Evolutionary conservation across 2,329 filamentous ascomycete species (phyloP).

Genomic region (Ceratocystis variospora): DNA sequence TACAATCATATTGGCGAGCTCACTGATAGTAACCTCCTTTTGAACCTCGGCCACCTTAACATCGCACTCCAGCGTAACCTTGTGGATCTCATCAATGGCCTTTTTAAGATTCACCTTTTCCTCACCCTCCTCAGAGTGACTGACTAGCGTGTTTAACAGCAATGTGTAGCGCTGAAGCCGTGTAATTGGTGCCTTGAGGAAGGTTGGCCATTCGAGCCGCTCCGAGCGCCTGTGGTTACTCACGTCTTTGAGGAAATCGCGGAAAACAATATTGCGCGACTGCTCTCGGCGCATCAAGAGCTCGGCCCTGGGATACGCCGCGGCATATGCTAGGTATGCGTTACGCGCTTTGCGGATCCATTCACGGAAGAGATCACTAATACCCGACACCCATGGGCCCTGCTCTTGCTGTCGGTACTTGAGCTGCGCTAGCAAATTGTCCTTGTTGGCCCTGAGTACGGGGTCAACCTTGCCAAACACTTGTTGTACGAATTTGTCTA

Average conservation of each 20-base stretch:
- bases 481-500: constrained; percentile 64
- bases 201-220: constrained; percentile 86
- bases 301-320: constrained; percentile 69
- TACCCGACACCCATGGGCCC: constrained; percentile 83
- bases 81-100: constrained; percentile 83
- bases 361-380: constrained; percentile 93
- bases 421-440: constrained; percentile 78
- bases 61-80: constrained; percentile 82
- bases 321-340: constrained; percentile 85
- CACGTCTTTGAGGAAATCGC: constrained; percentile 68
- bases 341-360: constrained; percentile 91
- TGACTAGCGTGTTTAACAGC: constrained; percentile 67
- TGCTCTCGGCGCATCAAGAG: constrained; percentile 74
- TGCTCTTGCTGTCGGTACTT: constrained; percentile 97
- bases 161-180: constrained; percentile 81
- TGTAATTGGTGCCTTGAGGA: constrained; percentile 84
- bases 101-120: constrained; percentile 74
- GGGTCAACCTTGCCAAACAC: constrained; percentile 87
- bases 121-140: constrained; percentile 70
- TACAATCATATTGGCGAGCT: constrained; percentile 69
- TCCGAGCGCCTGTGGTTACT: constrained; percentile 65
- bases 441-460: constrained; percentile 82
- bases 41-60: constrained; percentile 82
- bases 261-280: constrained; percentile 73
- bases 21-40: constrained; percentile 77